Evolutionary conservation across 78 protist species (phyloP).

Genomic region (Pelomyxa schiedti): DNA sequence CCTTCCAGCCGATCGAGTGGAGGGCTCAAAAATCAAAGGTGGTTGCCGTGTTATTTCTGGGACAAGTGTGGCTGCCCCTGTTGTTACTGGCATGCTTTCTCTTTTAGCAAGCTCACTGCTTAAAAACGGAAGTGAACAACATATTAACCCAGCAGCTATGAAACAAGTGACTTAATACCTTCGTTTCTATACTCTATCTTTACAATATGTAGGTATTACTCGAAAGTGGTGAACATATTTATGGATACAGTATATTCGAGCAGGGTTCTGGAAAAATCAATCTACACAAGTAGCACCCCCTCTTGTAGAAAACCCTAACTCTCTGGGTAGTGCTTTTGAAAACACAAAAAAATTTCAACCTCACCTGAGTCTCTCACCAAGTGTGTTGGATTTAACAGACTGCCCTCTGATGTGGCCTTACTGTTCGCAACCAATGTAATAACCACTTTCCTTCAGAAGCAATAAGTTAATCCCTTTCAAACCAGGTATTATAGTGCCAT

Average conservation of each 20-base stretch:
- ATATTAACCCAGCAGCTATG: slow-evolving; percentile 54
- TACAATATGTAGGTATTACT: no score
- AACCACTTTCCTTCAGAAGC: not conserved
- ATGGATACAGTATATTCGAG: slow-evolving; percentile 64
- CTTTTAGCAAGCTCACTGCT: slow-evolving; percentile 2
- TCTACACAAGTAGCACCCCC: no score
- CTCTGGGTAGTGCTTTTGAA: no score
- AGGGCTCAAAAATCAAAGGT: not conserved
- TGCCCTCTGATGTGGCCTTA: slow-evolving; percentile 87
- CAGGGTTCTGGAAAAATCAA: slow-evolving; percentile 66
- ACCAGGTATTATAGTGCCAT: slow-evolving; percentile 11
- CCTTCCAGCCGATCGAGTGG: not conserved
- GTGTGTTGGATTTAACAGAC: slow-evolving; percentile 39
- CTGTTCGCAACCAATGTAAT: slow-evolving; percentile 77
- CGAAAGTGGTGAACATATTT: no score
- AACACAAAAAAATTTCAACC: slow-evolving; percentile 22
- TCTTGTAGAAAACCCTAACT: not conserved
- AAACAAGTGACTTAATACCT: no score
- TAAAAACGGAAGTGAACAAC: not conserved
- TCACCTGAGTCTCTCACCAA: slow-evolving; percentile 35
- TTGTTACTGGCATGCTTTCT: slow-evolving; percentile 79
- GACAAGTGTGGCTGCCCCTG: slow-evolving; percentile 86
- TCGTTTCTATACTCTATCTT: no score
- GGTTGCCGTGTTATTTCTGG: slow-evolving; percentile 71
- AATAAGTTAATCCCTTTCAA: not conserved